Conservation (phyloP, 352 stramenopile species). For the Aphanomyces invadans region DNA sequence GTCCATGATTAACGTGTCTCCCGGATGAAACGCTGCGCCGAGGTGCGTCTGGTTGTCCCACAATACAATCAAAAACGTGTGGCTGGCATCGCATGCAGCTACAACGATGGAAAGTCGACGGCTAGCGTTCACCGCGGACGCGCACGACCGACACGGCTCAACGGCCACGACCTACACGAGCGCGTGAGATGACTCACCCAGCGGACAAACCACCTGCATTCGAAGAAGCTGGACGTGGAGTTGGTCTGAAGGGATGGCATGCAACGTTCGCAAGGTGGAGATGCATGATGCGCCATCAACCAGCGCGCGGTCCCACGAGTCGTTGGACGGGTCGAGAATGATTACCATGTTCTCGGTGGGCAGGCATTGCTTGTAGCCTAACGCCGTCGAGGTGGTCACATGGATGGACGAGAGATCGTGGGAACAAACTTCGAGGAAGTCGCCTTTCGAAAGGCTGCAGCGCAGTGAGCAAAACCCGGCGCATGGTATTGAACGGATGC, state of each 20-base stretch:
- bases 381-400: background rate
- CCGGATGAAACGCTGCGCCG: background rate
- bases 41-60: constrained; percentile 18
- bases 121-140: background rate
- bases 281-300: background rate
- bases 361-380: constrained; percentile 6
- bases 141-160: constrained; percentile 5
- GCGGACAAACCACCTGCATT: background rate
- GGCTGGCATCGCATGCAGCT: background rate
- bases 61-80: constrained; percentile 18
- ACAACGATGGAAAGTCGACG: constrained; percentile 10
- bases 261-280: background rate
- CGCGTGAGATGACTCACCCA: background rate
- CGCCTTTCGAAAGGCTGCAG: background rate
- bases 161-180: constrained; percentile 1
- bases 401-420: background rate
- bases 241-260: constrained; percentile 7
- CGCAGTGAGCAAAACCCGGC: background rate
- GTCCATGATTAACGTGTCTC: constrained; percentile 14
- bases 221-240: constrained; percentile 7
- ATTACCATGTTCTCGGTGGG: constrained; percentile 21
- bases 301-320: constrained; percentile 10
- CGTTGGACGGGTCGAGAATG: background rate
- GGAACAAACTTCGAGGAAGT: background rate
- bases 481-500: constrained; percentile 22